Evolutionary conservation across 1,284 basidiomycete genomes (phyloP).

Genomic region (Phellopilus nigrolimitatus): DNA sequence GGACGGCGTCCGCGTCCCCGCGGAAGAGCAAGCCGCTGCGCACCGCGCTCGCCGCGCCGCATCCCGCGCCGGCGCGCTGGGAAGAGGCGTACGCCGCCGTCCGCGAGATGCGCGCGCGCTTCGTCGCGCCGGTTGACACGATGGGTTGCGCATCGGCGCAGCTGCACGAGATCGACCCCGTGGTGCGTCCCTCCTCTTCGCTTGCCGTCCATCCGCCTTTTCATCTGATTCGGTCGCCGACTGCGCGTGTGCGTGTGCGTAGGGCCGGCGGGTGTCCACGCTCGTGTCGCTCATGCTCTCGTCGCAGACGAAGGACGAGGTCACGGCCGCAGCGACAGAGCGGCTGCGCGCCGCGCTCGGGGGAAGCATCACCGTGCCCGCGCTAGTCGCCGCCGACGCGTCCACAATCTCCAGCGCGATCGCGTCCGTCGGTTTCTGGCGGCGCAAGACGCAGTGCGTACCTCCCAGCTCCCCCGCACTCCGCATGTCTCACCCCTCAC

Average conservation of each 20-base stretch:
- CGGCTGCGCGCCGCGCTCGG: slow-evolving; percentile 74
- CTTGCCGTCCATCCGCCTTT: background rate
- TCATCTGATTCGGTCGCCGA: background rate
- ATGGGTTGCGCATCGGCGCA: slow-evolving; percentile 84
- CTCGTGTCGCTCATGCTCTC: slow-evolving; percentile 94
- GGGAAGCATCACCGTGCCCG: slow-evolving; percentile 74
- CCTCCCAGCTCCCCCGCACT: background rate
- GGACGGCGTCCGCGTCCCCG: slow-evolving; percentile 22
- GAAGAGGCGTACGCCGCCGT: slow-evolving; percentile 72
- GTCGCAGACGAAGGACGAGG: slow-evolving; percentile 92
- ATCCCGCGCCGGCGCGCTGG: slow-evolving; percentile 74
- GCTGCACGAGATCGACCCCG: slow-evolving; percentile 55
- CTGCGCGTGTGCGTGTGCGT: slow-evolving; percentile 7
- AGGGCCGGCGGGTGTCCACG: slow-evolving; percentile 80
- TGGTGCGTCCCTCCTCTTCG: slow-evolving; percentile 38
- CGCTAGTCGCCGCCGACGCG: slow-evolving; percentile 62
- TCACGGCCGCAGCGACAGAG: slow-evolving; percentile 79
- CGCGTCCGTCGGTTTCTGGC: slow-evolving; percentile 91
- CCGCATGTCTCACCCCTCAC: too few relatives aligned
- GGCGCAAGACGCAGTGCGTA: slow-evolving; percentile 73
- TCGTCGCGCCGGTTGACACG: slow-evolving; percentile 84
- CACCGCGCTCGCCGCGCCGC: slow-evolving; percentile 57
- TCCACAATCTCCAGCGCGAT: slow-evolving; percentile 69
- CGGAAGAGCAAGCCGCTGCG: slow-evolving; percentile 45
- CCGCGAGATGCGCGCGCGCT: slow-evolving; percentile 67